Evolutionary conservation across 1,284 basidiomycete species (phyloP).

Genomic region (Pyrrhoderma lamaoense): DNA sequence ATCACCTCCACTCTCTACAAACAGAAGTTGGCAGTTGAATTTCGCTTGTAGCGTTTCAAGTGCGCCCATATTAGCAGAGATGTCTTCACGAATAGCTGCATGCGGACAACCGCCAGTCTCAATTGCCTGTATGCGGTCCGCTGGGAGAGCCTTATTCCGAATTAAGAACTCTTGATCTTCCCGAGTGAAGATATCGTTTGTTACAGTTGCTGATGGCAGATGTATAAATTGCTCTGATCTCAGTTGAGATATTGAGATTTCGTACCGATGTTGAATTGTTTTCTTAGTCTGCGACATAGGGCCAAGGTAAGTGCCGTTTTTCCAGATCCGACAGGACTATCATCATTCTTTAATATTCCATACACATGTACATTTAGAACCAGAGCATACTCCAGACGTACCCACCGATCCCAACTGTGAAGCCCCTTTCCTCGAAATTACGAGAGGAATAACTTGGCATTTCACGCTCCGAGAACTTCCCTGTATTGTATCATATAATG

Average conservation of each 20-base stretch:
- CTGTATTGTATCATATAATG: constrained; percentile 33
- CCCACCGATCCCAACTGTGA: constrained; percentile 97
- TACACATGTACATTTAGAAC: neutral
- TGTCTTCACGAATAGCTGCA: constrained; percentile 95
- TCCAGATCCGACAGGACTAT: constrained; percentile 91
- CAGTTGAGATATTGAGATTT: constrained; percentile 11
- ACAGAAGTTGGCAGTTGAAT: constrained; percentile 74
- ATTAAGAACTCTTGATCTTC: constrained; percentile 99
- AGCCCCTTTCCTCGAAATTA: constrained; percentile 90
- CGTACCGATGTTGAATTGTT: constrained; percentile 84
- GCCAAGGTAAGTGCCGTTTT: constrained; percentile 94
- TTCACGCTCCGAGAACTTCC: constrained; percentile 90
- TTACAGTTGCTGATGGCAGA: constrained; percentile 69
- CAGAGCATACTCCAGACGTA: constrained; percentile 31
- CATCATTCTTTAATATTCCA: constrained; percentile 2
- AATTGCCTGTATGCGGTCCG: constrained; percentile 87
- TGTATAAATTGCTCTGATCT: constrained; percentile 4
- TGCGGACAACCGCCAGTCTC: constrained; percentile 97
- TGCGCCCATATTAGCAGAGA: constrained; percentile 93
- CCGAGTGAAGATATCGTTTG: constrained; percentile 95
- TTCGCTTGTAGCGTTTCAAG: constrained; percentile 94
- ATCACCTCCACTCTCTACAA: constrained; percentile 95
- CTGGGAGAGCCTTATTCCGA: constrained; percentile 80
- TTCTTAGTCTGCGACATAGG: constrained; percentile 80
- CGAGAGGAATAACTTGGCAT: constrained; percentile 81